Evolutionary conservation across 2,329 filamentous ascomycete genomes (phyloP).

Genomic region (Cladophialophora carrionii): DNA sequence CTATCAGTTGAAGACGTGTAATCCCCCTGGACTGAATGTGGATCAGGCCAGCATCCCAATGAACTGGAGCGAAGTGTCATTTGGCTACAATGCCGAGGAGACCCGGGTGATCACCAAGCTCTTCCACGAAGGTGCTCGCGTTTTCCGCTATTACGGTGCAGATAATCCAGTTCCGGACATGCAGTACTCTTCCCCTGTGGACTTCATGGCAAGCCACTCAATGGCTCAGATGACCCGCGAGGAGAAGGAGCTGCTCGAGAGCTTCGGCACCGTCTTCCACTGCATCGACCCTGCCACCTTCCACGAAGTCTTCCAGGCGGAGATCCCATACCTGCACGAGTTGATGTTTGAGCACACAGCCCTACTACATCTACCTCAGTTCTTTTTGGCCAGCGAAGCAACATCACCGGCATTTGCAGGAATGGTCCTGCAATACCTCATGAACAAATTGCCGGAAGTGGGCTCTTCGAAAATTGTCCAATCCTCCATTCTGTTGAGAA

Average conservation of each 20-base stretch:
- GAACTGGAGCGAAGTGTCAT: slow-evolving; percentile 95
- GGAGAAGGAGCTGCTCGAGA: slow-evolving; percentile 95
- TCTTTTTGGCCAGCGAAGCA: slow-evolving; percentile 97
- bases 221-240: slow-evolving; percentile 93
- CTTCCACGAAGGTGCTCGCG: slow-evolving; percentile 92
- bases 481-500: slow-evolving; percentile 84
- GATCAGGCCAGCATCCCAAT: slow-evolving; percentile 77
- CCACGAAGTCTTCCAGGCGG: slow-evolving; percentile 96
- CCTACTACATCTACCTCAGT: slow-evolving; percentile 92
- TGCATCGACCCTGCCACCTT: slow-evolving; percentile 98
- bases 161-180: slow-evolving; percentile 75
- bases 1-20: slow-evolving; percentile 90
- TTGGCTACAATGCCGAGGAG: slow-evolving; percentile 95
- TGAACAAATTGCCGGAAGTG: slow-evolving; percentile 94
- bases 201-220: slow-evolving; percentile 92
- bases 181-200: slow-evolving; percentile 77
- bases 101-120: slow-evolving; percentile 95
- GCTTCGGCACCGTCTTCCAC: slow-evolving; percentile 97
- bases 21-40: slow-evolving; percentile 68
- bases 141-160: slow-evolving; percentile 95
- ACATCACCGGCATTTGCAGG: slow-evolving; percentile 97
- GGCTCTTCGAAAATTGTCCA: slow-evolving; percentile 89
- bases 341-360: slow-evolving; percentile 98
- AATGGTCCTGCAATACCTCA: slow-evolving; percentile 95
- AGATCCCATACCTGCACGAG: slow-evolving; percentile 94